phyloP scores from a whole-genome alignment of 192 early-diverging fungal genomes.

The Rhizophagus clarus region DNA sequence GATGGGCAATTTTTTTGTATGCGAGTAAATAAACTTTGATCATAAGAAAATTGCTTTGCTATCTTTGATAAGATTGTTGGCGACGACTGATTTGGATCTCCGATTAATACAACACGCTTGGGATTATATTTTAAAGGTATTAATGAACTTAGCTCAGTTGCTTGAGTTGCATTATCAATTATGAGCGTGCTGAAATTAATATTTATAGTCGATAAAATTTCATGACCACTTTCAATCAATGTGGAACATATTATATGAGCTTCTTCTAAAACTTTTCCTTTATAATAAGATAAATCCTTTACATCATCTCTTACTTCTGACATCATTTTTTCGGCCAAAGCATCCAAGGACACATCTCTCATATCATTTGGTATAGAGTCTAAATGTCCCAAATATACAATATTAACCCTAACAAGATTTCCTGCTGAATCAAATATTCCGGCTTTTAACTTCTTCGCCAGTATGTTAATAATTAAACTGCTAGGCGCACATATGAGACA shows the following conservation, averaged over 20 bases:
- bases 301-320: conserved; percentile 35
- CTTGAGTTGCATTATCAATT: conserved; percentile 95
- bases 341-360: not conserved
- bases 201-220: conserved; percentile 64
- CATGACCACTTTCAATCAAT: conserved; percentile 83
- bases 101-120: conserved; percentile 86
- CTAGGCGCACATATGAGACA: conserved; percentile 92
- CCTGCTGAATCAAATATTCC: not conserved
- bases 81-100: conserved; percentile 92
- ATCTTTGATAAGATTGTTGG: conserved; percentile 81
- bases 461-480: conserved; percentile 93
- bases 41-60: conserved; percentile 71
- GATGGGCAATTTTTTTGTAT: conserved; percentile 67
- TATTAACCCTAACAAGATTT: conserved; percentile 49
- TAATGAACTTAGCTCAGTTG: conserved; percentile 81
- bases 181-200: conserved; percentile 84
- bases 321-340: conserved; percentile 34
- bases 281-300: conserved; percentile 46
- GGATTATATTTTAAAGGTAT: conserved; percentile 87
- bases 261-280: conserved; percentile 68
- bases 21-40: conserved; percentile 88
- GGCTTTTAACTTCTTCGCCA: conserved; percentile 78
- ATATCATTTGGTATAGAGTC: conserved; percentile 69
- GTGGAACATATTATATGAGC: conserved; percentile 87
- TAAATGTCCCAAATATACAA: conserved; percentile 79